Conservation (phyloP, 768 basidiomycete species). For the Mycena rebaudengoi region DNA sequence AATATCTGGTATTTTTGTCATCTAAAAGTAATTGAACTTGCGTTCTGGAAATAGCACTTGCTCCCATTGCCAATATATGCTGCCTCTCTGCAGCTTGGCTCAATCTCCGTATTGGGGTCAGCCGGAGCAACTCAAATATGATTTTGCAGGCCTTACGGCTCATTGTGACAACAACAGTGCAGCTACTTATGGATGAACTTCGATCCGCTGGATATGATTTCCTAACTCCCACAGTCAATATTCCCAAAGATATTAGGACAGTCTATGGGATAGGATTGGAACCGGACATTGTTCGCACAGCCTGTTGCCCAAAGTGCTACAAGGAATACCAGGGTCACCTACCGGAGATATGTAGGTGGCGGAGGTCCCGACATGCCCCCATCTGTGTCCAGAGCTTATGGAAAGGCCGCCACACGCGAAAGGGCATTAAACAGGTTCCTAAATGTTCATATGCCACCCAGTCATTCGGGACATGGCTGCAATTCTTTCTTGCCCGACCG, state of each 20-base stretch:
- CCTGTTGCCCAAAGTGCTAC: constrained; percentile 19
- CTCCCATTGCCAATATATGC: neutral
- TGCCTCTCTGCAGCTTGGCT: constrained; percentile 35
- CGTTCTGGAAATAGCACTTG: neutral
- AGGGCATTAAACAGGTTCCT: neutral
- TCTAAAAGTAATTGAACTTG: neutral
- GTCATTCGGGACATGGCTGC: constrained; percentile 1
- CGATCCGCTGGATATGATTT: neutral
- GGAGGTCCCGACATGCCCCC: neutral
- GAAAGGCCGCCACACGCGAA: neutral
- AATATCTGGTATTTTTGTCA: neutral
- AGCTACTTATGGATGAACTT: neutral
- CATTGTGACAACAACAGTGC: constrained; percentile 14
- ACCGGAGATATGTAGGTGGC: neutral
- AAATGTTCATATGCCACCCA: neutral
- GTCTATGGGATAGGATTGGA: constrained; percentile 27
- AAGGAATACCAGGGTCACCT: neutral
- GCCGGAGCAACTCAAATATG: constrained; percentile 25
- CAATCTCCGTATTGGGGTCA: constrained; percentile 28
- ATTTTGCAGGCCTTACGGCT: constrained; percentile 29
- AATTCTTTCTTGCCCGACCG: neutral
- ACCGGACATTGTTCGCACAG: constrained; percentile 30
- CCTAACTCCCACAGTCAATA: constrained; percentile 1
- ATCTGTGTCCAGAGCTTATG: neutral
- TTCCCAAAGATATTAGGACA: constrained; percentile 36